These are phyloP conservation scores for Amanita phalloides DNA, from an alignment of 768 basidiomycete species.

Conservation along the genomic window DNA sequence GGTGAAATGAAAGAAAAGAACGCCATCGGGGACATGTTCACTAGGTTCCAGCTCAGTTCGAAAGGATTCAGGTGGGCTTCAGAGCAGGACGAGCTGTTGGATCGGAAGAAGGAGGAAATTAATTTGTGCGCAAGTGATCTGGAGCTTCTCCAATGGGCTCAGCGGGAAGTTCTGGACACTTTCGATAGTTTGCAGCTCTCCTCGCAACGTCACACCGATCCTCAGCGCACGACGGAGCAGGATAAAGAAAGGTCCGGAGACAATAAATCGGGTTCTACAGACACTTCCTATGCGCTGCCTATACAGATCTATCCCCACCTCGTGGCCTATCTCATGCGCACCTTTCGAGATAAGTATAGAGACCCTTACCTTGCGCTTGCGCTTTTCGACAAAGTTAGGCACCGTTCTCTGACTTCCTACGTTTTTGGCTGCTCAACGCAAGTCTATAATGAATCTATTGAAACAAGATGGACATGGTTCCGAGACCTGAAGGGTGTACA, in stretches of 20 bases:
- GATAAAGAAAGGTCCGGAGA: constrained; percentile 15
- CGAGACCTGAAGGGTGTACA: constrained; percentile 72
- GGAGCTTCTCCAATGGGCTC: constrained; percentile 66
- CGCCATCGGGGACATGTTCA: constrained; percentile 39
- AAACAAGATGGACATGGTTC: constrained; percentile 78
- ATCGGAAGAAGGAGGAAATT: constrained; percentile 66
- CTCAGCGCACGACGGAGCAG: constrained; percentile 24
- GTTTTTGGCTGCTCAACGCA: constrained; percentile 83
- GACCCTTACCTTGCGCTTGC: constrained; percentile 77
- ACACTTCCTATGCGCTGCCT: constrained; percentile 26
- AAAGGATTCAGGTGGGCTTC: constrained; percentile 40
- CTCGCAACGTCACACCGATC: constrained; percentile 35
- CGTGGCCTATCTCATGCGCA: constrained; percentile 66
- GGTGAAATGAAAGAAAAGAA: not conserved
- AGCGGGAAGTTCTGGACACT: constrained; percentile 36
- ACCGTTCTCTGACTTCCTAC: constrained; percentile 68
- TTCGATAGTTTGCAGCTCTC: constrained; percentile 37
- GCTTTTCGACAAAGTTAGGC: constrained; percentile 72
- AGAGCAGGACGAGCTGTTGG: constrained; percentile 43
- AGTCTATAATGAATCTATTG: constrained; percentile 82
- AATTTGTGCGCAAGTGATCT: constrained; percentile 57
- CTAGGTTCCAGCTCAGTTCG: constrained; percentile 41
- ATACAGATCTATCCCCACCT: constrained; percentile 64
- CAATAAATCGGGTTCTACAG: constrained; percentile 11
- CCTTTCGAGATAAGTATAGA: constrained; percentile 66